Evolutionary conservation across 208 protist species (phyloP), one percentile per base, ranked within the genome.

Genomic region (Leishmania martiniquensis): DNA sequence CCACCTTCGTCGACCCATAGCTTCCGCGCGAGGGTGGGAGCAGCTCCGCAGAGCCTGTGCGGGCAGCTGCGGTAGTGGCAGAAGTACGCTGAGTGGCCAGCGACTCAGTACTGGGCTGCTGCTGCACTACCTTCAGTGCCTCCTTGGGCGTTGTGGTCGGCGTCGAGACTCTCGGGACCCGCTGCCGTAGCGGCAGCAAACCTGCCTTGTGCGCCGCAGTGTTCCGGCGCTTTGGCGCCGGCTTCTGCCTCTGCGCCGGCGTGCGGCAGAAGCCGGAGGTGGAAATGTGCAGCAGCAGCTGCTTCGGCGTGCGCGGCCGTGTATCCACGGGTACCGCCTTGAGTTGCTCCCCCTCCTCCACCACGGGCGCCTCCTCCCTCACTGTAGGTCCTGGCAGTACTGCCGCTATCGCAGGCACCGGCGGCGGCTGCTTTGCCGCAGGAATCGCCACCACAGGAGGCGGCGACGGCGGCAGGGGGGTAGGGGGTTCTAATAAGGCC

Each of bases 221-320:
- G 63, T 25, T 39, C 73, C 47, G 4, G 60, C 72, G 55, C 34
- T 82, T 60, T 66, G 72, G 22, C 3, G 47, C 72, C 5, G 55
- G 72, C 20, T 76, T 72, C 42, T 75, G 78, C 68, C 49, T 32
- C 45, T 59, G 49, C 34, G 59, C 67, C 7, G 74, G 68, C n/a
- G 72, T 82, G 39, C 70, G 77, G 32, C 55, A 39, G 55, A 83
- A 79, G 45, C 68, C 80, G 13, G 34, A 51, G 80, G 69, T 79
- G 73, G 80, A 66, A 57, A 83, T 79, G 29, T 79, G 76, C 57
- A 83, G 57, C 34, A 79, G 59, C 75, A 83, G 65, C 74, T 76
- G 80, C 73, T 79, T 54, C 69, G 74, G 68, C 47, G 45, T 39
- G 60, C 59, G 75, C 29, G 55, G 74, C 45, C 77, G 55, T 25